Percentiles rank a stretch among this genome's conserved stretches.
These are phyloP conservation scores for Venustampulla echinocandica DNA, from an alignment of 495 filamentous ascomycete species.

Conservation along the genomic window DNA sequence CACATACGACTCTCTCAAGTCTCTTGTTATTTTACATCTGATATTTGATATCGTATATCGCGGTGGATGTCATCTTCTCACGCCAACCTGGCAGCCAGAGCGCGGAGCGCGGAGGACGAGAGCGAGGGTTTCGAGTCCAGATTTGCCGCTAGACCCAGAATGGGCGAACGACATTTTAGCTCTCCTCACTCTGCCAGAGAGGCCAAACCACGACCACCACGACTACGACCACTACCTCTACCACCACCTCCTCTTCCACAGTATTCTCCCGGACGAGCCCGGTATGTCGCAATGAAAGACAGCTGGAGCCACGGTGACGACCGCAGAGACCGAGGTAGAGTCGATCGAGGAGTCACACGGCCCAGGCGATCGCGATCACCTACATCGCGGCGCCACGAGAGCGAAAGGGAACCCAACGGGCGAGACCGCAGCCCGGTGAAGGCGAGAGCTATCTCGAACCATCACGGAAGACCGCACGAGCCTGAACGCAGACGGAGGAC, in stretches of 20 bases:
- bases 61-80: not conserved
- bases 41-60: not conserved
- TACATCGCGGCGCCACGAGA: slow-evolving; percentile 21
- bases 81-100: not conserved
- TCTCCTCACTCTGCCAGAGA: not conserved
- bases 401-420: slow-evolving; percentile 18
- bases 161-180: not conserved
- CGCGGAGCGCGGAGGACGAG: not conserved
- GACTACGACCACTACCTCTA: slow-evolving; percentile 4
- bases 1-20: no score
- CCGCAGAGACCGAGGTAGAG: slow-evolving; percentile 27
- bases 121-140: not conserved
- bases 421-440: slow-evolving; percentile 21
- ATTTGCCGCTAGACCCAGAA: no score
- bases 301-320: slow-evolving; percentile 27
- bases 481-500: slow-evolving; percentile 25
- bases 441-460: slow-evolving; percentile 10
- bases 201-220: not conserved
- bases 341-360: slow-evolving; percentile 25
- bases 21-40: no score
- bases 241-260: slow-evolving; percentile 4
- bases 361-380: slow-evolving; percentile 24
- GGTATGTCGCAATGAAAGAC: slow-evolving; percentile 28
- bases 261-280: slow-evolving; percentile 15
- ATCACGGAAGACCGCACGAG: slow-evolving; percentile 20